Conservation (phyloP, 345 rosid species). For the Turritis glabra region DNA sequence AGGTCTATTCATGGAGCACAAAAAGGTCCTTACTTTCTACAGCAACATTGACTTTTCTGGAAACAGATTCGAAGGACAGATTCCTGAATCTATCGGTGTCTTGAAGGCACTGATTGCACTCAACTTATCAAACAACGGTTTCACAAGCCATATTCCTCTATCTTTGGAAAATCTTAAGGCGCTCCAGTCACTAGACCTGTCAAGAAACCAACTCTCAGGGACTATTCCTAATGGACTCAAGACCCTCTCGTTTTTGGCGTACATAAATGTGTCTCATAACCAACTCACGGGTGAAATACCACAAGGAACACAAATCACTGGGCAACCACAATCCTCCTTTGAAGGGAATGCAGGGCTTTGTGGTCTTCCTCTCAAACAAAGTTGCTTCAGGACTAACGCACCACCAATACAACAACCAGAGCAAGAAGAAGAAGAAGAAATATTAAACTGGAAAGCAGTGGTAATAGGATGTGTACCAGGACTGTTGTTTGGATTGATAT, state of each 20-base stretch:
- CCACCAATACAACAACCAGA: background rate
- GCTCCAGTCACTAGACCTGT: background rate
- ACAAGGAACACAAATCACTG: background rate
- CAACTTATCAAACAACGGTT: slow-evolving; percentile 27
- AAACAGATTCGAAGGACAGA: slow-evolving; percentile 19
- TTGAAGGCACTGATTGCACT: slow-evolving; percentile 32
- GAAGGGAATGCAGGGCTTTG: background rate
- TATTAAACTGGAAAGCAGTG: background rate
- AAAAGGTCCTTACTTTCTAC: slow-evolving; percentile 21
- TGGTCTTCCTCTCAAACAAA: background rate
- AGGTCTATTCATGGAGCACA: slow-evolving; percentile 28
- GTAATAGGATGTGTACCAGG: background rate
- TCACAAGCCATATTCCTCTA: slow-evolving; percentile 19
- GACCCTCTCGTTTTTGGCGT: background rate
- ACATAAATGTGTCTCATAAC: background rate
- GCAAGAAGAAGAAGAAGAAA: background rate
- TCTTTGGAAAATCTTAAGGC: slow-evolving; percentile 5
- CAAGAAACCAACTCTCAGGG: background rate
- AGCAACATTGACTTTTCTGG: slow-evolving; percentile 26
- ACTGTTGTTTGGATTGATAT: background rate
- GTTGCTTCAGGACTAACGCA: background rate
- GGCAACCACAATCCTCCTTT: background rate
- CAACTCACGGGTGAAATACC: background rate
- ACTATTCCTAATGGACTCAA: background rate
- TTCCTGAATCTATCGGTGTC: slow-evolving; percentile 22